phyloP scores from a whole-genome alignment of 352 stramenopile genomes.

The Albugo candida region DNA sequence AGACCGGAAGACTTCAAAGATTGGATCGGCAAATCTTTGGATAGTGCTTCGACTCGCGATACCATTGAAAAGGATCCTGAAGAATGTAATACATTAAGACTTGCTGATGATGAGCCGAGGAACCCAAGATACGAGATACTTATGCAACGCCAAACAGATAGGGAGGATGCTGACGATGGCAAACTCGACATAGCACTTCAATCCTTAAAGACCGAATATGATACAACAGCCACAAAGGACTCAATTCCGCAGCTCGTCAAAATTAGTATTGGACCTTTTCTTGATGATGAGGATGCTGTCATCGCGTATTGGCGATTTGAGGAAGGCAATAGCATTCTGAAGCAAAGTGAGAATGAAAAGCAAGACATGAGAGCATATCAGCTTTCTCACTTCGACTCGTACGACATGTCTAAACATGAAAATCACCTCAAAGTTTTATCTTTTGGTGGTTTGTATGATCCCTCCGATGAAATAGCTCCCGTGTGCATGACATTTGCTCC shows the following conservation, averaged over 20 bases:
- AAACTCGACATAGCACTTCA: not conserved
- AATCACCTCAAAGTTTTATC: slow-evolving; percentile 42
- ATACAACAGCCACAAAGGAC: not conserved
- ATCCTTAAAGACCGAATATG: not conserved
- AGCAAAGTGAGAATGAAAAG: not conserved
- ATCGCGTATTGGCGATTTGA: slow-evolving; percentile 77
- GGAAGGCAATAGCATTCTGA: slow-evolving; percentile 20
- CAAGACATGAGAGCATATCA: not conserved
- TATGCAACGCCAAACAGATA: not conserved
- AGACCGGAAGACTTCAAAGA: slow-evolving; percentile 46
- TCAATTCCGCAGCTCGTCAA: slow-evolving; percentile 7
- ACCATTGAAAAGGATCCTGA: not conserved
- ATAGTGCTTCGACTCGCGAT: slow-evolving; percentile 5
- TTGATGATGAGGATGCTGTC: slow-evolving; percentile 69
- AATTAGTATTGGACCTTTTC: slow-evolving; percentile 60
- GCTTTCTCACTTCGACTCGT: slow-evolving; percentile 25
- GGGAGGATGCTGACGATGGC: not conserved
- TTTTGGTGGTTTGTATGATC: slow-evolving; percentile 6
- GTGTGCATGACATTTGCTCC: slow-evolving; percentile 18
- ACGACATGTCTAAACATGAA: slow-evolving; percentile 69
- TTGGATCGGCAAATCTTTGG: slow-evolving; percentile 25
- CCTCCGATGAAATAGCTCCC: not conserved
- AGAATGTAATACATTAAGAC: not conserved
- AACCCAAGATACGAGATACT: no score
- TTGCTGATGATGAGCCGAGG: not conserved